Conservation (phyloP, 345 rosid species). For the Populus euphratica region DNA sequence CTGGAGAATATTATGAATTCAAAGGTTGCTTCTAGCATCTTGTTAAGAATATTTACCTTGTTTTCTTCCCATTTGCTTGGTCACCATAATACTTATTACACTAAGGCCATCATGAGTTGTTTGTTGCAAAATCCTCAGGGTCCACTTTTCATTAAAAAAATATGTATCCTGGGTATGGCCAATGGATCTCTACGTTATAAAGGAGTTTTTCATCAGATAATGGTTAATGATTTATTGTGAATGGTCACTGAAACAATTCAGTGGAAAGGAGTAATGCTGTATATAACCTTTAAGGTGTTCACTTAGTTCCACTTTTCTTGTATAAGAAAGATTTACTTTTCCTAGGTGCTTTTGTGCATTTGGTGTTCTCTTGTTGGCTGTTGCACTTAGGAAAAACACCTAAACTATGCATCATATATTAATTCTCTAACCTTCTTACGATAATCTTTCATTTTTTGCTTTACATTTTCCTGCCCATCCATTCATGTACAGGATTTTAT, state of each 20-base stretch:
- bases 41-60: neutral
- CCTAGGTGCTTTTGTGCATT: neutral
- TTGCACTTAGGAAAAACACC: neutral
- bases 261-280: neutral
- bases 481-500: neutral
- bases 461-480: neutral
- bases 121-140: neutral
- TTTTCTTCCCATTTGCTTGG: neutral
- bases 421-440: neutral
- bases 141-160: neutral
- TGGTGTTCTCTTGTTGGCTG: neutral
- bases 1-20: constrained; percentile 76
- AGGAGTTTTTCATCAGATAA: neutral
- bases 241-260: neutral
- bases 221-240: neutral
- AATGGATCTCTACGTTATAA: neutral
- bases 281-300: neutral
- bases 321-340: neutral
- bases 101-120: neutral
- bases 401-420: neutral
- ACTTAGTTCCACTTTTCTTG: too few species aligned
- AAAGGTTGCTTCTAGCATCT: constrained; percentile 50
- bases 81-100: neutral
- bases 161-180: neutral
- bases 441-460: neutral